phyloP scores from a whole-genome alignment of 768 basidiomycete species.

The Russula sp. region DNA sequence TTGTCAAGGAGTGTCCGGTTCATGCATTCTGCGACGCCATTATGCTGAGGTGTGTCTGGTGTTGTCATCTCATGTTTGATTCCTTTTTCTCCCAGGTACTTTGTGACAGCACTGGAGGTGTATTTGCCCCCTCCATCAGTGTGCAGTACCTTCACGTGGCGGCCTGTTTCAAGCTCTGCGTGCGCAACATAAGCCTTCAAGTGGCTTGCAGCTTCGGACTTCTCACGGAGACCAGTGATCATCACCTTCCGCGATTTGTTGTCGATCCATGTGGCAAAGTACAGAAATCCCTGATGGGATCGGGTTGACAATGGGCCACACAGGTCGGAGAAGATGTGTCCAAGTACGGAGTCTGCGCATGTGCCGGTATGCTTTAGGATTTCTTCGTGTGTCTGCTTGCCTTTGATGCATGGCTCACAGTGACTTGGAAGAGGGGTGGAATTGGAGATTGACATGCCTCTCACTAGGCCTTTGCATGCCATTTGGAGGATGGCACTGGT shows the following conservation, averaged over 20 bases:
- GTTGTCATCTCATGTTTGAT: slow-evolving; percentile 12
- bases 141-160: slow-evolving; percentile 20
- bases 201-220: slow-evolving; percentile 10
- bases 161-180: slow-evolving; percentile 16
- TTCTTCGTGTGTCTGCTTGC: too few relatives aligned
- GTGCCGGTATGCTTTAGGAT: too few relatives aligned
- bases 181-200: slow-evolving; percentile 20
- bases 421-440: too few relatives aligned
- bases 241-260: slow-evolving; percentile 19
- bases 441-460: too few relatives aligned
- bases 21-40: not conserved
- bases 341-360: too few relatives aligned
- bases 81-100: slow-evolving; percentile 14
- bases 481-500: too few relatives aligned
- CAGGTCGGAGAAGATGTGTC: slow-evolving; percentile 15
- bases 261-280: slow-evolving; percentile 24
- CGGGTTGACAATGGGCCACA: slow-evolving; percentile 22
- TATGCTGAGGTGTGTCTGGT: not conserved
- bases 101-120: not conserved
- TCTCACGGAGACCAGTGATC: slow-evolving; percentile 17
- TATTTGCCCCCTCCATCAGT: slow-evolving; percentile 27
- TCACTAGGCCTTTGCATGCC: too few relatives aligned
- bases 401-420: too few relatives aligned
- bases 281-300: slow-evolving; percentile 9
- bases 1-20: slow-evolving; percentile 19